A percentile compares a stretch with the other conserved stretches of the same genome.
Evolutionary conservation across 148 eudicot species (phyloP).

Genomic region (Limonium bicolor): DNA sequence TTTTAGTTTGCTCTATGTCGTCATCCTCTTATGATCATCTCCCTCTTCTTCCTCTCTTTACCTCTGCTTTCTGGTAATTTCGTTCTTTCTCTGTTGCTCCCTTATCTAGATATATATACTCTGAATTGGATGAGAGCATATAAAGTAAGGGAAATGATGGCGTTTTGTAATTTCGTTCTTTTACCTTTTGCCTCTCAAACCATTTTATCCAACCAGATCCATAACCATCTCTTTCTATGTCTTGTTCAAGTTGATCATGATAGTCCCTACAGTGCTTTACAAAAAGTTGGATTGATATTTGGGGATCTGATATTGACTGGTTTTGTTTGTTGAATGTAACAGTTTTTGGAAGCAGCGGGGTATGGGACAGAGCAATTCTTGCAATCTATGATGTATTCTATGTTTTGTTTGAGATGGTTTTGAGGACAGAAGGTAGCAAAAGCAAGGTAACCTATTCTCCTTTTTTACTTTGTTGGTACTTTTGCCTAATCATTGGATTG

Average conservation of each 20-base stretch:
- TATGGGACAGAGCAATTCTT: conserved; percentile 13
- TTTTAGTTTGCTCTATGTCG: too few species aligned
- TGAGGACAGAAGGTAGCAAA: conserved; percentile 19
- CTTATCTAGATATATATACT: too few species aligned
- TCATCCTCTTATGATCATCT: too few species aligned
- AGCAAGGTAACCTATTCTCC: conserved; percentile 13
- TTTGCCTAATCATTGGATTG: too few species aligned
- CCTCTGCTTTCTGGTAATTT: too few species aligned
- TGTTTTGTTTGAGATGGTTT: conserved; percentile 14
- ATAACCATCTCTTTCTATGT: neutral
- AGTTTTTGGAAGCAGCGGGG: conserved; percentile 21
- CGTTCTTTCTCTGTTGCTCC: too few species aligned
- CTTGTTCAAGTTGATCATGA: neutral
- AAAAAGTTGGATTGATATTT: conserved; percentile 3
- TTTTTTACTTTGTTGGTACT: neutral
- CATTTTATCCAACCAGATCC: conserved; percentile 4
- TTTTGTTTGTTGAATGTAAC: neutral
- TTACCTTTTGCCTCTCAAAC: neutral
- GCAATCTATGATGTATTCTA: conserved; percentile 11
- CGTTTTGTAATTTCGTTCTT: too few species aligned
- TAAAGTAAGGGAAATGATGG: too few species aligned
- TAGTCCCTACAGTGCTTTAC: neutral
- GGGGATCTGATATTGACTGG: neutral
- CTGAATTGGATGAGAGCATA: too few species aligned
- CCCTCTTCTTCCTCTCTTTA: too few species aligned